A percentile compares a stretch with the other conserved stretches of the same genome.
Evolutionary conservation across 2,329 filamentous ascomycete genomes (phyloP).

Genomic region (Passalora sequoiae): DNA sequence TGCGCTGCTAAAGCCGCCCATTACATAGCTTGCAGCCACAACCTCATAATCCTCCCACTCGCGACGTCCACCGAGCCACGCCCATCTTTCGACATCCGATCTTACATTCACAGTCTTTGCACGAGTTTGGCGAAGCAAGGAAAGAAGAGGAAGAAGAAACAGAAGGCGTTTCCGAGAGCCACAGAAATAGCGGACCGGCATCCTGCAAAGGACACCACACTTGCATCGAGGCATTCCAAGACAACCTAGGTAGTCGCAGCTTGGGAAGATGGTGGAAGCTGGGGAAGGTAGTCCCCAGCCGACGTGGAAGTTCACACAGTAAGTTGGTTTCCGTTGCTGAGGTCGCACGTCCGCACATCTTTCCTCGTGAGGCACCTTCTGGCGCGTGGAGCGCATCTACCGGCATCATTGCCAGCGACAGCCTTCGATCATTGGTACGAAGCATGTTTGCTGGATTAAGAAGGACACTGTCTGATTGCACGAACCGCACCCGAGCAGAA

Average conservation of each 20-base stretch:
- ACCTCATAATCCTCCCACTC: neutral
- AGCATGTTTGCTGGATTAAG: conserved; percentile 24
- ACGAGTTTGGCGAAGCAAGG: neutral
- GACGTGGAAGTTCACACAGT: conserved; percentile 99
- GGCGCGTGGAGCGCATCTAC: too few relatives aligned
- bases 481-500: conserved; percentile 15
- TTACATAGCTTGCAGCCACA: conserved; percentile 1
- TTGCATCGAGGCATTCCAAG: neutral
- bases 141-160: conserved; percentile 1
- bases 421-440: conserved; percentile 21
- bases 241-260: conserved; percentile 2
- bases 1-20: too few relatives aligned
- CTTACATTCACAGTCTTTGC: neutral
- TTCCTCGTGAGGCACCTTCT: neutral
- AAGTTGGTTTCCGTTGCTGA: conserved; percentile 41
- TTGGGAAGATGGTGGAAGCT: conserved; percentile 84
- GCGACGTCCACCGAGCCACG: conserved; percentile 4
- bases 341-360: neutral
- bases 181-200: neutral
- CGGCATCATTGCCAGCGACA: too few relatives aligned
- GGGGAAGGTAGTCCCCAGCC: conserved; percentile 72
- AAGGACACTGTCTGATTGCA: conserved; percentile 20
- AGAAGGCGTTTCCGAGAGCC: neutral
- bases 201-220: neutral
- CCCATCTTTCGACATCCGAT: neutral